Base-by-base conservation (phyloP, 192 early-diverging fungal species). In the Backusella luteola region DNA sequence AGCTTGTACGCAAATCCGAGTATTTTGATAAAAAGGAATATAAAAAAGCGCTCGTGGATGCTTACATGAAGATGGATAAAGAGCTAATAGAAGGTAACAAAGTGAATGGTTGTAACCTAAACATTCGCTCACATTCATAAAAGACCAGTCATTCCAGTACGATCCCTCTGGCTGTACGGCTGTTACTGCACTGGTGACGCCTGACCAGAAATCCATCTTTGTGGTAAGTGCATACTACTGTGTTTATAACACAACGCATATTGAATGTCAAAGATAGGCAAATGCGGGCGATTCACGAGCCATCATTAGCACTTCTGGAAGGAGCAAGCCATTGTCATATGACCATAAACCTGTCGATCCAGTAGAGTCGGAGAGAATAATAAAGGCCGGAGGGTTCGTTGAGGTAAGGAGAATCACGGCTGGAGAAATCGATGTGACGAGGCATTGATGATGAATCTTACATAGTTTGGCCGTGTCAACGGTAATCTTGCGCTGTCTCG, bases 401-500 rank as follows among this genome's bases (percentile, higher is more conserved):
- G 97, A 99, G 32, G 32, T 32, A 32, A 32, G 32, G 3, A 32
- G 32, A 32, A 1, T 3, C 0, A 32, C 3, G 2, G 32, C 32
- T 32, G 2, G 32, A 32, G 32, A 32, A 2, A 32, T 32, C 1
- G 29, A 29, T 29, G 29, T 29, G 29, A 29, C 29, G 32, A 32
- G 2, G 2, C 1, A 32, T 32, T 2, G 32, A 32, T 32, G 2
- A 32, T 32, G 32, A 32, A 32, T 32, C 2, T 32, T 32, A 32
- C 32, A 2, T 32, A 32, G 83, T 98, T 95, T 88, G 96, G 96
- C 1, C 92, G 98, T 73, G 98, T 99, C 53, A 99, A 99, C 84
- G 98, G 98, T 90, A 98, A 97, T 80, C 86, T 99, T 46, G 98
- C 98, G n/a, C 87, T 99, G 23, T 98, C 97, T 63, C 92, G 98